Conservation (phyloP, 139 green algal species). For the Chlorella vulgaris region DNA sequence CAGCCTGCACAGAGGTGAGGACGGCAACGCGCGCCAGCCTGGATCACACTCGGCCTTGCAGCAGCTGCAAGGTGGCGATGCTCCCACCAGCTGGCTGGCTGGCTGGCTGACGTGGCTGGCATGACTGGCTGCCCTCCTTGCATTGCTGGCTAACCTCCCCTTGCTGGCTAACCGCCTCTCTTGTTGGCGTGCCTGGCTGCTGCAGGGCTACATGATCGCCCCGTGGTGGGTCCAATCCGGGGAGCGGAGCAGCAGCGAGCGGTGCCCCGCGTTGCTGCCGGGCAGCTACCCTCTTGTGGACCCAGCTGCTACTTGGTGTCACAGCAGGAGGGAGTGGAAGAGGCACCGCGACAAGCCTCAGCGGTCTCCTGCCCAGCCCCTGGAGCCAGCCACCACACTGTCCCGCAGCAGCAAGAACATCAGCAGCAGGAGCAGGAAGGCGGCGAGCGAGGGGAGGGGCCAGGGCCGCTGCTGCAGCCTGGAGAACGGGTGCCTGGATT, state of each 20-base stretch:
- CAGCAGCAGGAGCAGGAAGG: background rate
- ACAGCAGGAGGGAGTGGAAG: background rate
- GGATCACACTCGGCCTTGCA: background rate
- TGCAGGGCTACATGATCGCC: constrained; percentile 13
- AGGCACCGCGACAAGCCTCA: background rate
- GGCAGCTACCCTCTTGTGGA: background rate
- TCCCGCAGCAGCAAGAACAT: background rate
- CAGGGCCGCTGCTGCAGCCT: background rate
- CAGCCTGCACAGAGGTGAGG: constrained; percentile 49
- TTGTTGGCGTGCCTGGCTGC: too few species aligned
- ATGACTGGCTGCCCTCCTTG: too few species aligned
- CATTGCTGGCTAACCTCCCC: too few species aligned
- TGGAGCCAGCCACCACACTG: background rate
- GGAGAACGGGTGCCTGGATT: too few species aligned
- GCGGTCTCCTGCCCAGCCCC: background rate
- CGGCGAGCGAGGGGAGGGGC: background rate
- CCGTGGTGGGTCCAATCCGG: constrained; percentile 5
- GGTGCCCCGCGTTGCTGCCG: background rate
- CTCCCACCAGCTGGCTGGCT: too few species aligned
- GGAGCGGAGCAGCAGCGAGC: background rate
- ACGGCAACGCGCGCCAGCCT: background rate
- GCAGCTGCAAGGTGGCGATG: constrained; percentile 22
- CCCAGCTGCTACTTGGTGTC: background rate
- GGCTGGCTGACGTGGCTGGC: too few species aligned
- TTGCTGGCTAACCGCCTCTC: too few species aligned